phyloP scores from a whole-genome alignment of 345 rosid species.

The Isatis tinctoria region DNA sequence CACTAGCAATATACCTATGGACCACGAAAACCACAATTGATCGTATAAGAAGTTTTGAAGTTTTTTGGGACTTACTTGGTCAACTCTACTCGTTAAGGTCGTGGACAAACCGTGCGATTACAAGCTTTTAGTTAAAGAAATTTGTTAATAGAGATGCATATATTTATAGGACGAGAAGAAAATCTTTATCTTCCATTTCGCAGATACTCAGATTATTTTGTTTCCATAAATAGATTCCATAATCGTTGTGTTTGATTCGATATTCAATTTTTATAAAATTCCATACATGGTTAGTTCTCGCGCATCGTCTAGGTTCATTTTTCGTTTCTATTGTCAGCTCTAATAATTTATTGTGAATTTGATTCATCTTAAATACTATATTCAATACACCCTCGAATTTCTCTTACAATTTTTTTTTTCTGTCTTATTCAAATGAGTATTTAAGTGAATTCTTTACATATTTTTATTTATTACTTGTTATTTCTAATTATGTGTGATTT shows the following conservation, averaged over 20 bases:
- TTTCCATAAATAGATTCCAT: slow-evolving; percentile 14
- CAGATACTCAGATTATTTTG: not conserved
- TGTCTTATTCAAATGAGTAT: too few species aligned
- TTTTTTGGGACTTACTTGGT: slow-evolving; percentile 25
- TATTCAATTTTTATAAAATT: not conserved
- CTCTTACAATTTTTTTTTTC: too few species aligned
- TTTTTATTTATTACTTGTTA: too few species aligned
- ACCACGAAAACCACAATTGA: too few species aligned
- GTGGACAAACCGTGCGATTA: not conserved
- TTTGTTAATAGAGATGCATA: not conserved
- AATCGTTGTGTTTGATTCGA: not conserved
- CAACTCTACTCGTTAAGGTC: not conserved
- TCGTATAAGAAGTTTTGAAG: accelerated
- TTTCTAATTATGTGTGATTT: too few species aligned
- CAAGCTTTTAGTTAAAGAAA: not conserved
- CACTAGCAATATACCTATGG: too few species aligned
- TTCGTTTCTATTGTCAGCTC: slow-evolving; percentile 11
- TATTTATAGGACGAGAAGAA: slow-evolving; percentile 1
- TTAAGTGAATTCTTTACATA: too few species aligned
- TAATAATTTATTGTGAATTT: not conserved
- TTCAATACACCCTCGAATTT: too few species aligned
- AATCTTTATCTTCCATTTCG: not conserved
- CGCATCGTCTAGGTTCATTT: slow-evolving; percentile 16
- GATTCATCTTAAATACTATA: not conserved
- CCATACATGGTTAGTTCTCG: not conserved